phyloP scores from a whole-genome alignment of 805 yeast genomes.

The Teunomyces panamensis region DNA sequence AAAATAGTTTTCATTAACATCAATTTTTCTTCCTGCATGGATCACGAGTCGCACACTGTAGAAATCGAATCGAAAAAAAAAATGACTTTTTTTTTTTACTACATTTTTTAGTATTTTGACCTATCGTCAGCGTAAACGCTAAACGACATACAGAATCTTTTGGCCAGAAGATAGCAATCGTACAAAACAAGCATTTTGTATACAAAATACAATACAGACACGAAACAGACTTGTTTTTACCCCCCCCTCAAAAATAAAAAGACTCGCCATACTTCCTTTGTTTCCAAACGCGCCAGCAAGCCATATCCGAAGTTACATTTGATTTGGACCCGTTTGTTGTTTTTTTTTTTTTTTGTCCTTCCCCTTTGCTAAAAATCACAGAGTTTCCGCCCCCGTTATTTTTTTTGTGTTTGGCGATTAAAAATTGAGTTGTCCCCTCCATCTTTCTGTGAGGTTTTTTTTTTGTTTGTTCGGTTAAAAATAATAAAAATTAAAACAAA shows the following conservation, averaged over 20 bases:
- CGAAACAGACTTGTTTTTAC: too few species aligned
- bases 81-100: neutral
- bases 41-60: too few species aligned
- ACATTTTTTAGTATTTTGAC: neutral
- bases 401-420: neutral
- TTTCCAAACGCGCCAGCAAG: too few species aligned
- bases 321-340: neutral
- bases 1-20: too few species aligned
- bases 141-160: too few species aligned
- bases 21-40: too few species aligned
- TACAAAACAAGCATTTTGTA: too few species aligned
- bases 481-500: neutral
- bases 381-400: neutral
- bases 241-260: too few species aligned
- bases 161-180: too few species aligned
- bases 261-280: too few species aligned
- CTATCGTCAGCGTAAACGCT: too few species aligned
- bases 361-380: neutral
- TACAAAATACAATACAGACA: too few species aligned
- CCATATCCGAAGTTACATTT: neutral
- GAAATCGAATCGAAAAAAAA: neutral
- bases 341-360: neutral
- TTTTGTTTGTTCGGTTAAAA: neutral
- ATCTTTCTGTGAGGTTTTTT: neutral
- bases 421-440: neutral